Evolutionary conservation across 2,329 filamentous ascomycete species (phyloP).

Genomic region (Onygenales sp.): DNA sequence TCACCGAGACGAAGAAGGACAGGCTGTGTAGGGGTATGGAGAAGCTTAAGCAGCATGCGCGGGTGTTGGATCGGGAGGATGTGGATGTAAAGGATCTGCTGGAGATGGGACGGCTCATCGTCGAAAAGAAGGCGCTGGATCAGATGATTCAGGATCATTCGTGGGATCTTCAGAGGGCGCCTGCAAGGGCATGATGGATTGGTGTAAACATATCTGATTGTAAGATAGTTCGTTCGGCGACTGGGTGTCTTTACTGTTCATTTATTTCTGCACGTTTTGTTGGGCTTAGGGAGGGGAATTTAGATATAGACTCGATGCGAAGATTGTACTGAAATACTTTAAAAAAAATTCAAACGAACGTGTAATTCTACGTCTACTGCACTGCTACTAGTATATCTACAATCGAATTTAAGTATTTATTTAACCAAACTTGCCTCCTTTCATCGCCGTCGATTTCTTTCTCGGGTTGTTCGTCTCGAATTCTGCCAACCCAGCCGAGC

Average conservation of each 20-base stretch:
- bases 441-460: no score
- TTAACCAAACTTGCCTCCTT: no score
- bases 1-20: conserved; percentile 53
- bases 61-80: conserved; percentile 60
- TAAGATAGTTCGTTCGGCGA: conserved; percentile 5
- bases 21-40: conserved; percentile 60
- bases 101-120: conserved; percentile 72
- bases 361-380: no score
- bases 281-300: neutral
- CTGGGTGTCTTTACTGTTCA: neutral
- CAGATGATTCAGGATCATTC: conserved; percentile 62
- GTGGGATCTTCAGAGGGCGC: conserved; percentile 27
- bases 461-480: no score
- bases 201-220: conserved; percentile 7
- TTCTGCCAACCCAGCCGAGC: conserved; percentile 21
- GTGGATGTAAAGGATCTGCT: conserved; percentile 94
- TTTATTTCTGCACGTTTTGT: neutral
- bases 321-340: neutral
- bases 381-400: no score
- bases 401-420: no score
- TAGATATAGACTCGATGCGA: neutral
- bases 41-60: conserved; percentile 55
- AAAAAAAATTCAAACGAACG: no score
- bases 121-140: conserved; percentile 73
- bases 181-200: conserved; percentile 26